Evolutionary conservation across 306 rosid genomes (phyloP).

Genomic region (Cajanus cajan): DNA sequence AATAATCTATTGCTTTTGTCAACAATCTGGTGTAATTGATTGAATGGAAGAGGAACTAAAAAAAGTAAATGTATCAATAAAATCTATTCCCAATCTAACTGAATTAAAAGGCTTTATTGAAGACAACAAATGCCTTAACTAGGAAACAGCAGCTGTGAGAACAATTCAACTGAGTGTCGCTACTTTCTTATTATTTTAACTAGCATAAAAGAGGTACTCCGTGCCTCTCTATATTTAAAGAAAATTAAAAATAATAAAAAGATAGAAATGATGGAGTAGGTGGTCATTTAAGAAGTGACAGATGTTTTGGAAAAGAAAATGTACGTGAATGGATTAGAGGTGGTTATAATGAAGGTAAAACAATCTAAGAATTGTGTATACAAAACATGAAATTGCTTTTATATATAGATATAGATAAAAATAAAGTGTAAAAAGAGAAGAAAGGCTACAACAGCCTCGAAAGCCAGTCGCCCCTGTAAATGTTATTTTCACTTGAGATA

Average conservation of each 20-base stretch:
- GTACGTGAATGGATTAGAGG: too few species aligned
- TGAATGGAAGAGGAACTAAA: not conserved
- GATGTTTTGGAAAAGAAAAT: too few species aligned
- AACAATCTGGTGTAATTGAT: not conserved
- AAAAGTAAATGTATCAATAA: not conserved
- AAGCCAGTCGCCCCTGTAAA: conserved; percentile 6
- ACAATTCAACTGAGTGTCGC: not conserved
- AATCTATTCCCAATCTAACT: not conserved
- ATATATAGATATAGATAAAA: too few species aligned
- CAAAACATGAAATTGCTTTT: too few species aligned
- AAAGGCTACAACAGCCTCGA: not conserved
- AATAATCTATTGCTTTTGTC: not conserved
- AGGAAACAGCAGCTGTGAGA: not conserved
- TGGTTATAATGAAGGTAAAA: too few species aligned
- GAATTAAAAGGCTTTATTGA: not conserved
- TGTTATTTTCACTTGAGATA: not conserved
- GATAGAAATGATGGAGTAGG: too few species aligned
- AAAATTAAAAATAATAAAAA: too few species aligned
- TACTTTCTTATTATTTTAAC: not conserved
- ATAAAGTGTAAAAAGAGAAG: not conserved
- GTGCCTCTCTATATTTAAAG: too few species aligned
- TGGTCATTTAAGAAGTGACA: too few species aligned
- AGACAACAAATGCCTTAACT: not conserved
- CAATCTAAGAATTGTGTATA: too few species aligned
- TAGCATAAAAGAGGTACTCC: too few species aligned